Evolutionary conservation across 305 asterid species (phyloP), one percentile per base, ranked within the genome.

Genomic region (Solanum hybrid): DNA sequence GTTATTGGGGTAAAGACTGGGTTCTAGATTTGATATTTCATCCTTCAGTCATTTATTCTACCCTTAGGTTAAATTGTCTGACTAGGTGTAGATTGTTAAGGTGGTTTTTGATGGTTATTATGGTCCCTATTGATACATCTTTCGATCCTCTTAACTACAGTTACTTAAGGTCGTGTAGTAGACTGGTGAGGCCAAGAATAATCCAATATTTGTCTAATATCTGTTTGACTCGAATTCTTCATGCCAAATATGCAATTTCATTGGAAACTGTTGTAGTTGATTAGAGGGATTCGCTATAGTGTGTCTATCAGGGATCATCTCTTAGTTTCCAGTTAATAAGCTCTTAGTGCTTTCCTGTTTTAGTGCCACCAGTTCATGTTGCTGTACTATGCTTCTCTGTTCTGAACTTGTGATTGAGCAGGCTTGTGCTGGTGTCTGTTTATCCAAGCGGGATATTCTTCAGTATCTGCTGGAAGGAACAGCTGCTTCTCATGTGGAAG

Each of bases 351-450:
- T 45, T 84, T 51, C 75, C 40, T 84, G 64, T 84, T 51, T 84
- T 84, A 84, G 31, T 84, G 31, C 40, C 87, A 51, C 75, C 87
- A 51, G 40, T 84, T 51, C 42, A 84, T 45, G 40, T 11, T 26
- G 72, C 17, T 51, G 87, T 84, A 84, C 22, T 84, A 31, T 84
- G 88, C 84, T 84, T 85, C 24, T 66, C 37, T 38, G 13, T 89
- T 82, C 75, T 75, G 87, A 56, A 38, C n/a, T 84, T 45, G 82
- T 90, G 90, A 76, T 93, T 91, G 32, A 72, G 91, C 96, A 96
- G 99, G 99, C 94, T 87, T 75, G 89, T 86, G 91, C 96, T 90
- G 98, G 95, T 91, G 93, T 94, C 89, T 27, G 94, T 92, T 93
- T 95, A 91, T 94, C 99, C 86, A 96, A 93, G 91, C 92, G 90